A percentile compares a stretch with the other conserved stretches of the same genome.
Conservation (phyloP, 2,329 filamentous ascomycete species). For the Thermoascus crustaceus region DNA sequence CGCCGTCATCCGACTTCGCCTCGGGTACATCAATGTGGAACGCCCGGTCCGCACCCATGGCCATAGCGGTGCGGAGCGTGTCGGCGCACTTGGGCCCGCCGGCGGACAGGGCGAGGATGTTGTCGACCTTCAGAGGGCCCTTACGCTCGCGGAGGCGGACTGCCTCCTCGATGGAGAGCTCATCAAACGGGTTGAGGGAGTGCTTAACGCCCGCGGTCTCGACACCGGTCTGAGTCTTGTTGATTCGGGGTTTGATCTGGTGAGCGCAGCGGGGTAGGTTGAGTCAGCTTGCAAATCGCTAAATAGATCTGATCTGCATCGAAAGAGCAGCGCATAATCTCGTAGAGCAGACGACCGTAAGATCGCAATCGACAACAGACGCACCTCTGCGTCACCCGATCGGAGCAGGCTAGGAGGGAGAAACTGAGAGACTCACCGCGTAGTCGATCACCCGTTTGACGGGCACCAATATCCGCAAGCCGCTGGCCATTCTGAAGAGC, state of each 20-base stretch:
- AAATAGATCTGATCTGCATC: not conserved
- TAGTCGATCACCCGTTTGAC: constrained; percentile 83
- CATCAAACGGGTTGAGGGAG: constrained; percentile 98
- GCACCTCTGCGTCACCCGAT: not conserved
- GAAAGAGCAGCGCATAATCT: not conserved
- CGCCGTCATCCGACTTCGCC: constrained; percentile 55
- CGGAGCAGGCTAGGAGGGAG: constrained; percentile 4
- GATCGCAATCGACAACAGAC: constrained; percentile 2
- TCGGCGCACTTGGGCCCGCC: constrained; percentile 83
- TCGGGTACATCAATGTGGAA: constrained; percentile 80
- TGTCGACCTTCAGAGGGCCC: constrained; percentile 67
- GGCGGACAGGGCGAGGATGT: constrained; percentile 83
- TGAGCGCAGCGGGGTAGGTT: not conserved
- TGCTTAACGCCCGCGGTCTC: constrained; percentile 92
- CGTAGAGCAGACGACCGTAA: not conserved
- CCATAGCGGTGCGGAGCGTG: constrained; percentile 90
- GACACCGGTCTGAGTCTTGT: constrained; percentile 70
- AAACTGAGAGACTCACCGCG: constrained; percentile 50
- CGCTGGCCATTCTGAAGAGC: constrained; percentile 34
- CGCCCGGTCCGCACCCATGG: constrained; percentile 90
- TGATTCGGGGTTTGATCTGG: constrained; percentile 62
- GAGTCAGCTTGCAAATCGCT: constrained; percentile 1
- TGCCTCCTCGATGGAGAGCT: constrained; percentile 93
- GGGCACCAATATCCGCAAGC: constrained; percentile 66
- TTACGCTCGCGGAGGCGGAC: constrained; percentile 89